phyloP scores from a whole-genome alignment of 2,329 filamentous ascomycete genomes.

The Aspergillus ochraceoroseus region DNA sequence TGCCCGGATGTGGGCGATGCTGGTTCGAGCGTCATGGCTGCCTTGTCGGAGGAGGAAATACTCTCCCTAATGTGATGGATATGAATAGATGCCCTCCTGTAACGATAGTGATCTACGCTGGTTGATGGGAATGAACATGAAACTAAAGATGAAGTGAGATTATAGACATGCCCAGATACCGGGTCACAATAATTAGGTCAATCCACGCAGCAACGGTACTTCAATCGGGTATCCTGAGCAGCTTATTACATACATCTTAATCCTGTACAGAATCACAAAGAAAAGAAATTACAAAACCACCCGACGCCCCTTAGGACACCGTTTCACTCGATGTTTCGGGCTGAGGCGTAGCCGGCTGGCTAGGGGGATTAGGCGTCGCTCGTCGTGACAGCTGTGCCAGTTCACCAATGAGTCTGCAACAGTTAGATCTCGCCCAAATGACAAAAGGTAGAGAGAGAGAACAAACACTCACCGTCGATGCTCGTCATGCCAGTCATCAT shows the following conservation, averaged over 20 bases:
- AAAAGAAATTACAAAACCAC: constrained; percentile 13
- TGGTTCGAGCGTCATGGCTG: constrained; percentile 12
- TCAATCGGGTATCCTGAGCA: constrained; percentile 27
- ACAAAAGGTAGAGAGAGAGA: no score
- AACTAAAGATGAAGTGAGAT: no score
- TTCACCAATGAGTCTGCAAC: constrained; percentile 36
- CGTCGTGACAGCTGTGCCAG: constrained; percentile 35
- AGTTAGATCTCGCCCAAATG: constrained; percentile 1
- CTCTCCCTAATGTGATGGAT: no score
- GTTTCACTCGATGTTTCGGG: constrained; percentile 19
- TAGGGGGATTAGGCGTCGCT: constrained; percentile 27
- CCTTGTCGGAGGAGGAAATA: constrained; percentile 6
- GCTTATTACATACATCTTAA: constrained; percentile 27
- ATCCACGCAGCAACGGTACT: constrained; percentile 9
- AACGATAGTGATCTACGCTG: no score
- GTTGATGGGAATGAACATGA: no score
- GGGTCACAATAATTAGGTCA: constrained; percentile 9
- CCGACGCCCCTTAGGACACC: constrained; percentile 5
- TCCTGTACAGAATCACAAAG: constrained; percentile 24
- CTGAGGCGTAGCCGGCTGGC: constrained; percentile 29
- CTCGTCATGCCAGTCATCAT: constrained; percentile 44
- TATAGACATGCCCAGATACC: constrained; percentile 14
- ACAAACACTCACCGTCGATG: constrained; percentile 36
- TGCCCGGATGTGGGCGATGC: constrained; percentile 2
- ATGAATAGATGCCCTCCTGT: no score